Evolutionary conservation across 495 filamentous ascomycete genomes (phyloP).

Genomic region (Talaromyces liani): DNA sequence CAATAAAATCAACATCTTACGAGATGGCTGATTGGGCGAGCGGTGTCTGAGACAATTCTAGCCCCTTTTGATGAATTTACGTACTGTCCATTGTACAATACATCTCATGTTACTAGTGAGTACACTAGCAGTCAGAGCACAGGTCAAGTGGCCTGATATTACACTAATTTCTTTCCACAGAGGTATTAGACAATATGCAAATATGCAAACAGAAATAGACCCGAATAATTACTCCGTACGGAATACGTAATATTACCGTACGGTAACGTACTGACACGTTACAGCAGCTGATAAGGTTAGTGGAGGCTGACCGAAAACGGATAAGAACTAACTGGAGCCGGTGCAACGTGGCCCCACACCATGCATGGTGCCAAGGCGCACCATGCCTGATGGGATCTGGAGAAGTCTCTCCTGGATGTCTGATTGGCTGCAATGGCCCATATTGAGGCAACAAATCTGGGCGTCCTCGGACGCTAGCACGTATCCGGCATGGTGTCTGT

Average conservation of each 20-base stretch:
- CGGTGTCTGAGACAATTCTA: neutral
- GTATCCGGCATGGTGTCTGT: neutral
- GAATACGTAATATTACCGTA: neutral
- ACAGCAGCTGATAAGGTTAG: neutral
- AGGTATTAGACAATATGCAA: no score
- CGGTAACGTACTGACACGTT: neutral
- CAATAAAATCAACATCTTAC: neutral
- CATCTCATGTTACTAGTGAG: neutral
- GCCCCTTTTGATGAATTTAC: neutral
- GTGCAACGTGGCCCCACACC: neutral
- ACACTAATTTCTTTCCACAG: no score
- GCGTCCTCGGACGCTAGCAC: neutral
- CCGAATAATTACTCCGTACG: neutral
- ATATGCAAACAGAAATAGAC: no score
- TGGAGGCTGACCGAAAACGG: slow-evolving; percentile 1
- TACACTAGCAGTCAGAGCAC: neutral
- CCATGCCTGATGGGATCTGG: neutral
- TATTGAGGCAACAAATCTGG: neutral
- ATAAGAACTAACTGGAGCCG: neutral
- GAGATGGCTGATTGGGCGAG: neutral
- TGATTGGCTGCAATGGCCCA: neutral
- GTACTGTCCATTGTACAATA: neutral
- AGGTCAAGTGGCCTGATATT: no score
- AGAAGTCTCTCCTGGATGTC: neutral
- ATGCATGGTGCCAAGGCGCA: neutral